A percentile compares a stretch with the other conserved stretches of the same genome.
Conservation (phyloP, 139 green algal genomes). For the Haematococcus sp. region DNA sequence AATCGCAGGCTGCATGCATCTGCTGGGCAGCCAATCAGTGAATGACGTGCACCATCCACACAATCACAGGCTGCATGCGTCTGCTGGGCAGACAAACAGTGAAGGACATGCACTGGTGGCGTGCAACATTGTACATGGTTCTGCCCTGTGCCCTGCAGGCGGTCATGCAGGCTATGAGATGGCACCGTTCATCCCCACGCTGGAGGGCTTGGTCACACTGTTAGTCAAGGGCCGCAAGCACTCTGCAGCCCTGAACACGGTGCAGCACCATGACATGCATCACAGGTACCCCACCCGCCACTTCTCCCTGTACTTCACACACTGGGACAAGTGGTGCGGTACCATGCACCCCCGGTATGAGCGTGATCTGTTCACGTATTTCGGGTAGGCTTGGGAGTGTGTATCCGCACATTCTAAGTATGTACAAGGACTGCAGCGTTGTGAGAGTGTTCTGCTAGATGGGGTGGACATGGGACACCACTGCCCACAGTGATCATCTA, state of each 20-base stretch:
- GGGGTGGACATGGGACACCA: no score
- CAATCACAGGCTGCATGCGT: no score
- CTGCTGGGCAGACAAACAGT: no score
- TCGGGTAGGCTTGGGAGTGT: not conserved
- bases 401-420: no score
- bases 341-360: constrained; percentile 74
- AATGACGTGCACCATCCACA: no score
- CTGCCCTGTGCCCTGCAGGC: constrained; percentile 43
- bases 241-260: constrained; percentile 70
- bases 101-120: no score
- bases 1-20: no score
- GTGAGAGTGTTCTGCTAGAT: no score
- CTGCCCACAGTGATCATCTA: no score
- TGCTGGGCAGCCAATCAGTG: no score
- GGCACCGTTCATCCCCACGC: constrained; percentile 75
- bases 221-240: not conserved
- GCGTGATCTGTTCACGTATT: constrained; percentile 5
- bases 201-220: constrained; percentile 42
- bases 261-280: constrained; percentile 91
- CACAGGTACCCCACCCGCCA: constrained; percentile 72
- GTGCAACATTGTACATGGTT: no score
- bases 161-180: constrained; percentile 88
- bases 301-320: constrained; percentile 91
- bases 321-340: constrained; percentile 77
- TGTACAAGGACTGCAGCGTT: no score